These are phyloP conservation scores for Sporisorium reilianum DNA, from an alignment of 1,284 basidiomycete genomes.

Conservation along the genomic window DNA sequence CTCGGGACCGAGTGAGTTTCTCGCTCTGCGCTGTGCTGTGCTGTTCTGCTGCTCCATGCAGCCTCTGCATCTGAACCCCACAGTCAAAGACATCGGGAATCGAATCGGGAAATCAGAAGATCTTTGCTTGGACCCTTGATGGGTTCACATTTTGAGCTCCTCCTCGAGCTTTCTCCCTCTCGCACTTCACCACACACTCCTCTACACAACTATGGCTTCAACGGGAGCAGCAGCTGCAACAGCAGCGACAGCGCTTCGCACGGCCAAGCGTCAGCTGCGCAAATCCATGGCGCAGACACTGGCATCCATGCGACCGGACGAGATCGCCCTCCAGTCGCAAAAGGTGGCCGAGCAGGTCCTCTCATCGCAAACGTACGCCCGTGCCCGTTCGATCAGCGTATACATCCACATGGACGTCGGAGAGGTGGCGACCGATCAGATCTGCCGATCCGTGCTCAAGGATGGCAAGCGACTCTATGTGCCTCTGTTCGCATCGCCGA, in stretches of 20 bases:
- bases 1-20: constrained; percentile 24
- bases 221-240: constrained; percentile 22
- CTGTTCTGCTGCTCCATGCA: not conserved
- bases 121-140: constrained; percentile 9
- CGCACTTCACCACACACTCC: not conserved
- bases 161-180: not conserved
- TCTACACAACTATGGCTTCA: constrained; percentile 13
- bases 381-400: constrained; percentile 63
- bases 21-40: not conserved
- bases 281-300: constrained; percentile 56
- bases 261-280: constrained; percentile 64
- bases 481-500: constrained; percentile 67
- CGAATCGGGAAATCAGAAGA: constrained; percentile 1
- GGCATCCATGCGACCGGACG: constrained; percentile 29
- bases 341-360: constrained; percentile 62
- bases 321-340: constrained; percentile 27
- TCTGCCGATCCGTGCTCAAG: constrained; percentile 65
- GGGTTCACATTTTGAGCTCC: not conserved
- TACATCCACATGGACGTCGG: constrained; percentile 69
- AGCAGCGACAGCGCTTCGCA: constrained; percentile 18
- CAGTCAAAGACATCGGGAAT: not conserved
- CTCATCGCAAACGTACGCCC: constrained; percentile 59
- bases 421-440: constrained; percentile 69
- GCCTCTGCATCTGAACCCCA: constrained; percentile 1
- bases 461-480: constrained; percentile 69